These are phyloP conservation scores for Athelia sp. DNA, from an alignment of 1,284 basidiomycete genomes.

Conservation along the genomic window DNA sequence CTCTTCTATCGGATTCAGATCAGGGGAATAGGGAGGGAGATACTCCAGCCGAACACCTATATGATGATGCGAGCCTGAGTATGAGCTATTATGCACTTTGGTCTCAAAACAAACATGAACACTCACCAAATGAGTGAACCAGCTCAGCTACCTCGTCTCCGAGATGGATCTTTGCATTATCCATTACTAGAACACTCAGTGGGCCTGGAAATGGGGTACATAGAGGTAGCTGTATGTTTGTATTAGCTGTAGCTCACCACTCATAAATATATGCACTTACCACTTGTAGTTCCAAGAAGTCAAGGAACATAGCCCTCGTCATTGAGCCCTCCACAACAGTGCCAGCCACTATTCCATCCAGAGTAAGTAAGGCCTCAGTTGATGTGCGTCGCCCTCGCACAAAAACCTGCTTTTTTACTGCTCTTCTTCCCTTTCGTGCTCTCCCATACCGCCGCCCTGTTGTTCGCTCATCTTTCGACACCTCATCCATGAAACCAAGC, in stretches of 20 bases:
- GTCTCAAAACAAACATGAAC: too few species aligned
- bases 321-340: slow-evolving; percentile 27
- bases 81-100: too few species aligned
- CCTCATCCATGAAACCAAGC: slow-evolving; percentile 16
- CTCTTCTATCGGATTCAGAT: slow-evolving; percentile 21
- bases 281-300: slow-evolving; percentile 20
- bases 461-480: slow-evolving; percentile 16
- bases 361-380: slow-evolving; percentile 16
- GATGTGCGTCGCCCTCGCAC: slow-evolving; percentile 17
- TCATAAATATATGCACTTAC: slow-evolving; percentile 11
- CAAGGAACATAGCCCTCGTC: slow-evolving; percentile 14
- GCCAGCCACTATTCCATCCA: slow-evolving; percentile 20
- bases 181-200: slow-evolving; percentile 24
- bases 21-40: slow-evolving; percentile 30
- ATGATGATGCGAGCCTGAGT: too few species aligned
- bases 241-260: not conserved
- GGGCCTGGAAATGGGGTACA: slow-evolving; percentile 19
- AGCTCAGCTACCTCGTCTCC: slow-evolving; percentile 18
- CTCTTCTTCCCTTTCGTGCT: slow-evolving; percentile 7
- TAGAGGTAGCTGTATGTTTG: slow-evolving; percentile 15
- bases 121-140: slow-evolving; percentile 13
- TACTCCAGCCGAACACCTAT: slow-evolving; percentile 19
- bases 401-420: slow-evolving; percentile 16
- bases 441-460: slow-evolving; percentile 7
- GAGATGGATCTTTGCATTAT: slow-evolving; percentile 25